Evolutionary conservation across 306 rosid genomes (phyloP), one percentile per base, ranked within the genome.

Genomic region (Abrus pulchellus): DNA sequence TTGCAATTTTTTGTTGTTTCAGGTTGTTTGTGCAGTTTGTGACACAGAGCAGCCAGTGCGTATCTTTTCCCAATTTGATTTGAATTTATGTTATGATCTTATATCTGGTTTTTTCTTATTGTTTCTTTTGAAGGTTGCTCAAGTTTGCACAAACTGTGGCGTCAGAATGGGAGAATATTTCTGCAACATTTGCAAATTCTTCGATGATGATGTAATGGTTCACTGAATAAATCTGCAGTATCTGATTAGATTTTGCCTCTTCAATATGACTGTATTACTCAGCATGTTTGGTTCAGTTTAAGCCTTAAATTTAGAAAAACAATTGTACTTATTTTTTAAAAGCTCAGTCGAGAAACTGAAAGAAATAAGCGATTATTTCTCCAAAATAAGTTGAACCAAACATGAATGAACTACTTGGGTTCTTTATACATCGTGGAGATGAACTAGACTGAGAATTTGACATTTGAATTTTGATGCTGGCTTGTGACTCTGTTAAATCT

Each of bases 41-140:
- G 99, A 93, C 84, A 89, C 99, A 59, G 99, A 95, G 90, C 99
- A 96, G 76, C 97, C 97, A 52, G 98, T 96, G 62, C 61, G 86
- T 85, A 53, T 66, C 68, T 53, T 56, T 66, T 34, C 67, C 28
- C 13, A 61, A 1, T 74, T 36, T 55, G 53, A 47, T 65, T 62
- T 52, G 45, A 75, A 72, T 60, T 41, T 14, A 68, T 13, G 40
- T 7, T 3, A 28, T 69, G 77, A 32, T 71, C 48, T 67, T 7
- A 2, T 44, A 67, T 80, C 54, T 76, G 69, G 65, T 68, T 5
- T 54, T 78, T 20, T 47, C 5, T 71, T 41, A 14, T 44, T 47
- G 54, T 50, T 67, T 11, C 13, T 67, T 59, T 61, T 65, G 55
- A 76, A 96, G 99, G 91, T 74, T 84, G 90, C 97, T 79, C 91